Percentiles rank a stretch among this genome's conserved stretches.
phyloP scores from a whole-genome alignment of 495 filamentous ascomycete species.

The Glonium stellatum region DNA sequence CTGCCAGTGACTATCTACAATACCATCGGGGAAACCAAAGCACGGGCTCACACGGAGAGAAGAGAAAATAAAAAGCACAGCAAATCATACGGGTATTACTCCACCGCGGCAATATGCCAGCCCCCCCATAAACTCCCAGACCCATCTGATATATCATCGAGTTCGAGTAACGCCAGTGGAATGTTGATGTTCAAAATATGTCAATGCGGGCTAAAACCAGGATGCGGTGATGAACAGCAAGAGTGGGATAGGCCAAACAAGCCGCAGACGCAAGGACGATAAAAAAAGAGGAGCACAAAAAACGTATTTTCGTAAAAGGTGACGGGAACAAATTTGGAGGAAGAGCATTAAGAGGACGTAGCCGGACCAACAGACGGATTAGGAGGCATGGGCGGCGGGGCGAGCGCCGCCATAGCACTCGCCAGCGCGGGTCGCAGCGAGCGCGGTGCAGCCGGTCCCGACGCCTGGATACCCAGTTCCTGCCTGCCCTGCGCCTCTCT shows the following conservation, averaged over 20 bases:
- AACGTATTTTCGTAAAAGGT: neutral
- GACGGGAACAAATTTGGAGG: neutral
- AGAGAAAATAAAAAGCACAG: neutral
- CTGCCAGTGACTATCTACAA: neutral
- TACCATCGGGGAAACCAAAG: neutral
- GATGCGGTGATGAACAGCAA: neutral
- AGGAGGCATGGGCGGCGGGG: neutral
- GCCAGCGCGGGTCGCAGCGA: conserved; percentile 2
- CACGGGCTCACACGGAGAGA: neutral
- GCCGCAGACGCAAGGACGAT: neutral
- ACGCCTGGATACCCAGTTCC: conserved; percentile 22
- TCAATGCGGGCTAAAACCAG: neutral
- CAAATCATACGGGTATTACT: conserved; percentile 5
- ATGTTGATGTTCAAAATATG: neutral
- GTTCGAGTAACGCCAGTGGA: neutral
- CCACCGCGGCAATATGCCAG: neutral
- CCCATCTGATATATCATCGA: no score
- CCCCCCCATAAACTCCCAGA: neutral
- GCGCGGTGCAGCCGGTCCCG: conserved; percentile 13
- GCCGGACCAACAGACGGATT: neutral
- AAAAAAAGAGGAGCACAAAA: neutral
- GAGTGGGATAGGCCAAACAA: no score
- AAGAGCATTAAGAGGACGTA: neutral
- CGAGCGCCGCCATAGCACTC: no score
- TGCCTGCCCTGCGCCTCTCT: conserved; percentile 36